These are phyloP conservation scores for Gigaspora rosea DNA, from an alignment of 192 early-diverging fungal genomes.

Conservation along the genomic window DNA sequence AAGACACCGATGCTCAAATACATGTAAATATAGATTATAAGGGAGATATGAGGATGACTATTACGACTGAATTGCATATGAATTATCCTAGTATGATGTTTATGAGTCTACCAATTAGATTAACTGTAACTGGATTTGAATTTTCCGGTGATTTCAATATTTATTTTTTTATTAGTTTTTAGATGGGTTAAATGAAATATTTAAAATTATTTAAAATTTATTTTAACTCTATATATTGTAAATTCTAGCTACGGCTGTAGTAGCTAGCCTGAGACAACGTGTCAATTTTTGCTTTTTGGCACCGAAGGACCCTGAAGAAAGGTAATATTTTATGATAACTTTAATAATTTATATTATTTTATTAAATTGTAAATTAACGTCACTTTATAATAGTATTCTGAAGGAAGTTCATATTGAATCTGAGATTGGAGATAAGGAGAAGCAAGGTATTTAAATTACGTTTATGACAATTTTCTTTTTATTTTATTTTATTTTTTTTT, in stretches of 20 bases:
- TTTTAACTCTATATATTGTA: background rate
- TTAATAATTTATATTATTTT: too few species aligned
- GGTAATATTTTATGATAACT: constrained; percentile 32
- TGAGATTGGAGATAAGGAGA: constrained; percentile 64
- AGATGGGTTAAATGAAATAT: too few species aligned
- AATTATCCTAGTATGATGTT: constrained; percentile 78
- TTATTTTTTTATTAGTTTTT: background rate
- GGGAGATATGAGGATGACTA: constrained; percentile 71
- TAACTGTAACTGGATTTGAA: constrained; percentile 68
- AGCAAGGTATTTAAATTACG: constrained; percentile 53
- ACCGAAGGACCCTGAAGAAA: constrained; percentile 54
- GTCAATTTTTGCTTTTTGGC: constrained; percentile 75
- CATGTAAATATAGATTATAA: constrained; percentile 63
- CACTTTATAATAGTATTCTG: constrained; percentile 45
- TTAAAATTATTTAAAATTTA: background rate
- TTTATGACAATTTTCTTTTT: background rate
- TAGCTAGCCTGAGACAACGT: constrained; percentile 65
- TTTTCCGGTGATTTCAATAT: constrained; percentile 54
- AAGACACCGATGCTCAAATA: constrained; percentile 72
- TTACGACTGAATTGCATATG: constrained; percentile 69
- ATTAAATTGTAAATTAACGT: too few species aligned
- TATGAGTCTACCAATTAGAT: constrained; percentile 69
- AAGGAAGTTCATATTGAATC: constrained; percentile 64
- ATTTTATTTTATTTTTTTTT: background rate
- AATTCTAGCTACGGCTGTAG: constrained; percentile 58